phyloP scores from a whole-genome alignment of 139 green algal genomes.

The Bryopsis sp. region DNA sequence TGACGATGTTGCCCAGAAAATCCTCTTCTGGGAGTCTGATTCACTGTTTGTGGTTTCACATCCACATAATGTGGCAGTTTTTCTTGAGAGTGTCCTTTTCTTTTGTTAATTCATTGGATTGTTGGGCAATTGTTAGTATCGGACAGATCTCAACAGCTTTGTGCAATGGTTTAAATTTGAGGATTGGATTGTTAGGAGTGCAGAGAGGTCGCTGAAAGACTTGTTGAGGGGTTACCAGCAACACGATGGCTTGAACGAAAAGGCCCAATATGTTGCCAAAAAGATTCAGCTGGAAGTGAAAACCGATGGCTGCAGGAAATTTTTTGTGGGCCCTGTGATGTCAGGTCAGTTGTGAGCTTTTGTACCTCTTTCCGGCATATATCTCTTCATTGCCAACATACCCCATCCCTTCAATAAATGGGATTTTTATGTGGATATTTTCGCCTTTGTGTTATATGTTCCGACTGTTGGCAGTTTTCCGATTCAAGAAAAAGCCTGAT shows the following conservation, averaged over 20 bases:
- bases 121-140: too few relatives aligned
- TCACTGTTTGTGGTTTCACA: too few relatives aligned
- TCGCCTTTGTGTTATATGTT: too few relatives aligned
- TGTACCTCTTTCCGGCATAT: too few relatives aligned
- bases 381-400: background rate
- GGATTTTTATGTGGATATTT: background rate
- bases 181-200: background rate
- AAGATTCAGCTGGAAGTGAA: background rate
- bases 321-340: background rate
- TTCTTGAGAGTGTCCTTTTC: too few relatives aligned
- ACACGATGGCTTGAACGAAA: background rate
- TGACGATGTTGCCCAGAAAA: too few relatives aligned
- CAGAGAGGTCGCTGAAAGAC: slow-evolving; percentile 7
- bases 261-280: background rate
- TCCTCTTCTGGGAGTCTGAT: too few relatives aligned
- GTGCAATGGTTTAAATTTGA: background rate
- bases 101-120: too few relatives aligned
- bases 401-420: background rate
- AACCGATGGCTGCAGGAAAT: background rate
- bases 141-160: background rate
- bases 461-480: too few relatives aligned
- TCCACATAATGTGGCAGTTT: too few relatives aligned
- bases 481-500: too few relatives aligned
- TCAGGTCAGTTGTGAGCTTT: too few relatives aligned
- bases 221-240: slow-evolving; percentile 15